Conservation (phyloP, 2,329 filamentous ascomycete species). For the Exophiala xenobiotica region DNA sequence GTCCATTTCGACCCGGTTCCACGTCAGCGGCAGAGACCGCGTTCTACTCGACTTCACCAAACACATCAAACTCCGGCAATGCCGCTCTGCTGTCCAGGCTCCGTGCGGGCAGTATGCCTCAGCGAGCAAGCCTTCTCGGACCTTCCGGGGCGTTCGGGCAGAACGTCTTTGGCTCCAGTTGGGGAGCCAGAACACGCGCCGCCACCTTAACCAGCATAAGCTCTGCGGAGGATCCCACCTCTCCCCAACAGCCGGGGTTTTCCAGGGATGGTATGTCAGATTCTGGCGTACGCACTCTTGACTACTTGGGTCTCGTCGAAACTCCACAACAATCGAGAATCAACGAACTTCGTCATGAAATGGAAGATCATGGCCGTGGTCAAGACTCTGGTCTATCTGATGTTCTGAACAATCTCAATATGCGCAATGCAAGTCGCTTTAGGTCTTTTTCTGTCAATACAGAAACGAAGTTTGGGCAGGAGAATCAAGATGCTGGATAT, state of each 20-base stretch:
- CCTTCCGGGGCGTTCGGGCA: constrained; percentile 73
- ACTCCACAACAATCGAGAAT: constrained; percentile 79
- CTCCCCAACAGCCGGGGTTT: constrained; percentile 81
- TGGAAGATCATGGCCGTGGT: constrained; percentile 51
- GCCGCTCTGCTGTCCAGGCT: constrained; percentile 79
- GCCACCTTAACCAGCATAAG: constrained; percentile 87
- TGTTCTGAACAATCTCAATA: constrained; percentile 72
- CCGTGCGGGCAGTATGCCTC: constrained; percentile 90
- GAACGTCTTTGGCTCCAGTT: constrained; percentile 82
- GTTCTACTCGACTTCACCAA: constrained; percentile 37
- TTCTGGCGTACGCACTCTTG: constrained; percentile 86
- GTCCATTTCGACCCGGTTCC: constrained; percentile 72
- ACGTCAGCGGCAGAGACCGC: constrained; percentile 38
- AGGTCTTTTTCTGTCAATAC: constrained; percentile 98
- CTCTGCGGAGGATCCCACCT: constrained; percentile 82
- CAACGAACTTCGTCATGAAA: constrained; percentile 64
- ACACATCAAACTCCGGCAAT: constrained; percentile 55
- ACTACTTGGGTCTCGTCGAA: constrained; percentile 93
- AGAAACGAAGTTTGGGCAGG: constrained; percentile 91
- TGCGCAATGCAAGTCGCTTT: constrained; percentile 80
- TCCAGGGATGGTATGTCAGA: constrained; percentile 82
- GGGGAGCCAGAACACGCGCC: constrained; percentile 80
- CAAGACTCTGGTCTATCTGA: constrained; percentile 54
- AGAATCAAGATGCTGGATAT: constrained; percentile 67
- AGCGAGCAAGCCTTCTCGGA: constrained; percentile 69